Evolutionary conservation across 805 yeast genomes (phyloP), one percentile per base, ranked within the genome.

Genomic region (Brettanomyces custersianus): DNA sequence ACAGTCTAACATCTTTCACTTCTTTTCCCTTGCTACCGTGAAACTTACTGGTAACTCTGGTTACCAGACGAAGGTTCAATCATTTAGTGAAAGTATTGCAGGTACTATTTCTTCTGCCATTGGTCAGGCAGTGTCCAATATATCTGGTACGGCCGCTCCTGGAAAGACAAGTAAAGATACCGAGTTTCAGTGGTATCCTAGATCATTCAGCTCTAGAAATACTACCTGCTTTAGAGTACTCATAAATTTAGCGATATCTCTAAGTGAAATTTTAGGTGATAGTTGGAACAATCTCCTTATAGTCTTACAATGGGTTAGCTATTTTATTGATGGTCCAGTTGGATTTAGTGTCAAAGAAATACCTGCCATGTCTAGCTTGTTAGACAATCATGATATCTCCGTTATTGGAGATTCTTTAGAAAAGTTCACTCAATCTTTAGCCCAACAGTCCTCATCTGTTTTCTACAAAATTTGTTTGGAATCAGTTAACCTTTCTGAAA

Each of bases 241-340:
- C 26, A 62, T 79, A 4, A 82, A 85, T 40, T 62, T 90, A 33
- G 87, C 90, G 0, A 69, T 78, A 3, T 82, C 95, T 0, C 57
- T 90, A n/a, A 96, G 96, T 0, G 72, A 88, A 1, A 70, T 77
- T 1, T 63, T 90, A 12, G 70, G 70, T 5, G 52, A 60, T 3
- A 73, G 81, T 22, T 90, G 97, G 97, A 55, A 59, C 10, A 66
- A 66, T 13, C 53, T 80, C 4, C 49, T 78, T 15, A 66, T 72
- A 4, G 71, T 94, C 0, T 63, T 86, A 38, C 94, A 82, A 55
- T 83, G 94, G 94, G 66, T 80, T 33, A 77, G 81, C 38, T 82
- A 77, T 47, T 81, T 63, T 45, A 47, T 80, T n/a, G 66, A 76
- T 49, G 90, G 90, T 0, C 72, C 75, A 10, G 60, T 77, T 0